Evolutionary conservation across 768 basidiomycete species (phyloP).

Genomic region (Lenzites betulinus): DNA sequence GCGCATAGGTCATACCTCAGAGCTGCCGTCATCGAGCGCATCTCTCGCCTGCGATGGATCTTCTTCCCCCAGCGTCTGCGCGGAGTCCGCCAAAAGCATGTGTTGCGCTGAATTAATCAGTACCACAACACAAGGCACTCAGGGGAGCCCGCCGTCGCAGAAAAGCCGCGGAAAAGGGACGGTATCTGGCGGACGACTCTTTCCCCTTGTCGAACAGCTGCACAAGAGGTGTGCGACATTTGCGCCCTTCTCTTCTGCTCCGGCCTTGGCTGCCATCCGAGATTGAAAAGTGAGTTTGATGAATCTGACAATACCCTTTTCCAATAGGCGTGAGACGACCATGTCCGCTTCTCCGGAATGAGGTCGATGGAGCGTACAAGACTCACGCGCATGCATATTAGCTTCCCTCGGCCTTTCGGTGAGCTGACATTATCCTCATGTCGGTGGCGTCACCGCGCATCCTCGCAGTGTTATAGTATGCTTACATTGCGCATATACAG

Average conservation of each 20-base stretch:
- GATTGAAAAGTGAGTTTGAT: no score
- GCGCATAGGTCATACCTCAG: background rate
- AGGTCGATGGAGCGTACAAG: no score
- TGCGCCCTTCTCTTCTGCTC: background rate
- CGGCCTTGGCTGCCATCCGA: no score
- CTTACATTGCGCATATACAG: background rate
- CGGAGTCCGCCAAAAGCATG: constrained; percentile 1
- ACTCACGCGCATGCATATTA: no score
- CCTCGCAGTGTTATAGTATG: background rate
- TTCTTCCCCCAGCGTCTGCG: background rate
- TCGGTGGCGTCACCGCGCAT: background rate
- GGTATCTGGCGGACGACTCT: background rate
- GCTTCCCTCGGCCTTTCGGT: no score
- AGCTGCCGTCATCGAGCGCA: constrained; percentile 1
- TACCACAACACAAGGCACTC: background rate
- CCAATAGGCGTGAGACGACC: background rate
- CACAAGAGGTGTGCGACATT: background rate
- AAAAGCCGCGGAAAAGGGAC: background rate
- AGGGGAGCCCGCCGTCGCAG: background rate
- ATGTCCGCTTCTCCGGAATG: background rate
- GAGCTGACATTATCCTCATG: background rate
- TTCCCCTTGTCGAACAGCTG: background rate
- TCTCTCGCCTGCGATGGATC: background rate
- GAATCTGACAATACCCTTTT: no score
- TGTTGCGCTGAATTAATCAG: background rate